These are phyloP conservation scores for Globisporangium canariense DNA, from an alignment of 352 stramenopile genomes.

Conservation along the genomic window DNA sequence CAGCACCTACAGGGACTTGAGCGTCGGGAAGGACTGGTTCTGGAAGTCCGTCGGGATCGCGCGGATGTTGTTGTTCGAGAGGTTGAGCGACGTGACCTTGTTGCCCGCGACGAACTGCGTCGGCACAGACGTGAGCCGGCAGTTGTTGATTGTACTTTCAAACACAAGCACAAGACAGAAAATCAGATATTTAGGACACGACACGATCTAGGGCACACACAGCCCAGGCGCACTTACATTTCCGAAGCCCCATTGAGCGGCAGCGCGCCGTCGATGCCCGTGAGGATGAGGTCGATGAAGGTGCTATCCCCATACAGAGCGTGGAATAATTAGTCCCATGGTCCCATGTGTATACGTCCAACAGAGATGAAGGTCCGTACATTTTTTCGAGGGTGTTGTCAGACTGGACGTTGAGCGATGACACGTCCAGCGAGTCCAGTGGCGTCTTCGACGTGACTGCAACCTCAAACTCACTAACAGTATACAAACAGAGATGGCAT, in stretches of 20 bases:
- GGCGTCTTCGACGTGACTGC: constrained; percentile 30
- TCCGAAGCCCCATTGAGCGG: constrained; percentile 43
- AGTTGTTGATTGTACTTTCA: constrained; percentile 69
- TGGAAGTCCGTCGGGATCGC: constrained; percentile 34
- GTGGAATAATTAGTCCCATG: neutral
- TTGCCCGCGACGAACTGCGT: constrained; percentile 39
- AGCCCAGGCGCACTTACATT: constrained; percentile 36
- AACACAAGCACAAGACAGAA: constrained; percentile 1
- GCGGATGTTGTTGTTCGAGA: constrained; percentile 42
- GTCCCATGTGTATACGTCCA: neutral
- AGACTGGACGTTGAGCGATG: constrained; percentile 68
- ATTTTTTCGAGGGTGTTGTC: constrained; percentile 39
- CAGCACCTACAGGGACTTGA: constrained; percentile 53
- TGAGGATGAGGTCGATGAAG: constrained; percentile 45
- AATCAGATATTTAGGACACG: neutral
- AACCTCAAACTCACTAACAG: constrained; percentile 39
- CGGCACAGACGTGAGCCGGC: constrained; percentile 58
- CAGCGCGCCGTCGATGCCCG: constrained; percentile 44
- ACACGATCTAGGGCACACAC: neutral
- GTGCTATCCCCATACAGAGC: constrained; percentile 1
- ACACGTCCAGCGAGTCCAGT: constrained; percentile 47
- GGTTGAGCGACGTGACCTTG: constrained; percentile 26
- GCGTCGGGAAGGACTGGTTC: constrained; percentile 33
- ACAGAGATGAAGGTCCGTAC: constrained; percentile 4
- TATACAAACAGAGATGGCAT: neutral